Conservation (phyloP, 768 basidiomycete genomes). For the Leccinum pellstonianum region DNA sequence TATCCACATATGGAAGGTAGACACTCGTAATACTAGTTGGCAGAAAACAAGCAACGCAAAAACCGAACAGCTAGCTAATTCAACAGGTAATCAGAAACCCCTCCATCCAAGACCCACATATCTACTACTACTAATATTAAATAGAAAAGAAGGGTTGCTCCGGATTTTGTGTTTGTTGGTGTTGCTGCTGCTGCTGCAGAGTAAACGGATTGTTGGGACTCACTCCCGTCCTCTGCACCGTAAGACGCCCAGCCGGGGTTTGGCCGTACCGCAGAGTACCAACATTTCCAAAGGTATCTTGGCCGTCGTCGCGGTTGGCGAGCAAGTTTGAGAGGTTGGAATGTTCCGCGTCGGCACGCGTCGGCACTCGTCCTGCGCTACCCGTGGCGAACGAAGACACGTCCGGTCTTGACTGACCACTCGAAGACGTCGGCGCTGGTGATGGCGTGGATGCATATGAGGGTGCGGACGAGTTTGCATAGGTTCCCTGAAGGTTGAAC, state of each 20-base stretch:
- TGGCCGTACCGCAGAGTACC: conserved; percentile 74
- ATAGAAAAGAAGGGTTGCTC: conserved; percentile 85
- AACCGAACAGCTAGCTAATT: conserved; percentile 6
- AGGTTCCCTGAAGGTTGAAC: conserved; percentile 73
- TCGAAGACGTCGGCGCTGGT: conserved; percentile 41
- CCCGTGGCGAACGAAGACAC: conserved; percentile 16
- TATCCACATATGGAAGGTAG: conserved; percentile 20
- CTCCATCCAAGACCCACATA: conserved; percentile 1
- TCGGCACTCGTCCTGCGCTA: conserved; percentile 25
- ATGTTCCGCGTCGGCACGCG: conserved; percentile 66
- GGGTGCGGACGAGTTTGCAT: conserved; percentile 43
- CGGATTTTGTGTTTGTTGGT: conserved; percentile 51
- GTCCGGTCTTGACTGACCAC: conserved; percentile 37
- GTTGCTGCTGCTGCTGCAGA: conserved; percentile 38
- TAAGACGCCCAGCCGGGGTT: conserved; percentile 50
- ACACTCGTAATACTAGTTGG: background rate
- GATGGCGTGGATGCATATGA: conserved; percentile 39
- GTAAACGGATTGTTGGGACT: conserved; percentile 66
- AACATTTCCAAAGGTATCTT: conserved; percentile 94
- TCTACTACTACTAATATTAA: conserved; percentile 31
- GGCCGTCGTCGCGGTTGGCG: conserved; percentile 86
- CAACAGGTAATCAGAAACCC: conserved; percentile 11
- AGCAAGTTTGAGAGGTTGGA: conserved; percentile 76
- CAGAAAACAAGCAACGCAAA: background rate
- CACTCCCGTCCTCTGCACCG: conserved; percentile 47